Conservation (phyloP, 768 basidiomycete species). For the Leccinum sublutescens region DNA sequence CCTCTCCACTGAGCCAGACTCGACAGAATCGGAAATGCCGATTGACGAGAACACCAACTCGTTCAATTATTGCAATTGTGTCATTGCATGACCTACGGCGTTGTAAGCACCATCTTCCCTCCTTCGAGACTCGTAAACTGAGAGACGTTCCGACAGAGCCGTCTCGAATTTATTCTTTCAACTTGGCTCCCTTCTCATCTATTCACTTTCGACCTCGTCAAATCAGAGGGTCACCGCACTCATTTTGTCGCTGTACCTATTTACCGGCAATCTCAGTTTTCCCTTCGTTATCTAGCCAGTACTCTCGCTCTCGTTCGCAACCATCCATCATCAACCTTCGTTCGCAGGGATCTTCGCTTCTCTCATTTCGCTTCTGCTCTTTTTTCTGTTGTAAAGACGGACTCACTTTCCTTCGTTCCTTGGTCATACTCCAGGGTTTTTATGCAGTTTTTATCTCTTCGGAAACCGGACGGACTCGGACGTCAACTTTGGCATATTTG, state of each 20-base stretch:
- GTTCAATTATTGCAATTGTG: slow-evolving; percentile 8
- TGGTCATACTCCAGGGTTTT: background rate
- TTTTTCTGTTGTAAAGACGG: slow-evolving; percentile 16
- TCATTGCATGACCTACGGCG: slow-evolving; percentile 16
- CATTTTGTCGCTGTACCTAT: background rate
- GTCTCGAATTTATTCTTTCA: background rate
- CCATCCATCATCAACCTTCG: slow-evolving; percentile 11
- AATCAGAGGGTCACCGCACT: background rate
- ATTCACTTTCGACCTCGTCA: background rate
- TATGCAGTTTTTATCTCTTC: slow-evolving; percentile 6
- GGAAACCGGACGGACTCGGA: slow-evolving; percentile 5
- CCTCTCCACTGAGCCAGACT: slow-evolving; percentile 2
- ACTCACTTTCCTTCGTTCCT: slow-evolving; percentile 5
- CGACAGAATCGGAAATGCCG: slow-evolving; percentile 10
- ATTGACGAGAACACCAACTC: slow-evolving; percentile 5
- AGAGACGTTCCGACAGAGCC: background rate
- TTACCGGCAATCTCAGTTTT: background rate
- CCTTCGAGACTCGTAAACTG: background rate
- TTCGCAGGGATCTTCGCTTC: slow-evolving; percentile 8
- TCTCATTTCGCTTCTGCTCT: background rate
- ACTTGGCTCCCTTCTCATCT: background rate
- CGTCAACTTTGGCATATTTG: background rate
- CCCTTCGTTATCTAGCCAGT: slow-evolving; percentile 6
- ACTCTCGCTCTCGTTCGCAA: slow-evolving; percentile 4
- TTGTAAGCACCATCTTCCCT: slow-evolving; percentile 12